These are phyloP conservation scores for Beauveria bassiana DNA, from an alignment of 2,329 filamentous ascomycete genomes.

Conservation along the genomic window DNA sequence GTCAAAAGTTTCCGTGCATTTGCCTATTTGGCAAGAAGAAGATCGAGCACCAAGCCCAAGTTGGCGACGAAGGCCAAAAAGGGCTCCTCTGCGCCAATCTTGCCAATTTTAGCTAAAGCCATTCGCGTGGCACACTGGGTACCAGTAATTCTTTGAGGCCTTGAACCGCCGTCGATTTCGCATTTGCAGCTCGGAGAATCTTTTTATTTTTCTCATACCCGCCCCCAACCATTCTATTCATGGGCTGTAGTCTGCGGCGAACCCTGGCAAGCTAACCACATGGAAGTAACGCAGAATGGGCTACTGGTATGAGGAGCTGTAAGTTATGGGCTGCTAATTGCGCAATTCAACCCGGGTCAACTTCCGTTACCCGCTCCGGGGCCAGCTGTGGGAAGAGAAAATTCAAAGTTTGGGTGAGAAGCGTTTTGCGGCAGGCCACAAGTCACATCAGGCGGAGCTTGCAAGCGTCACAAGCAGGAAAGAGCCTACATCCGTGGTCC, in stretches of 20 bases:
- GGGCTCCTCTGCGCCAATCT: not conserved
- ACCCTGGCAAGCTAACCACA: not conserved
- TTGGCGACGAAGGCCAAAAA: not conserved
- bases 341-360: not conserved
- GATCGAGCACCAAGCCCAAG: not conserved
- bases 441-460: constrained; percentile 4
- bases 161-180: not conserved
- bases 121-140: not conserved
- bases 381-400: not conserved
- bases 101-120: not conserved
- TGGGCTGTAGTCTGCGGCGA: constrained; percentile 1
- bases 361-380: not conserved
- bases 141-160: not conserved
- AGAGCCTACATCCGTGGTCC: constrained; percentile 3
- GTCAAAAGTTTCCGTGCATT: not conserved
- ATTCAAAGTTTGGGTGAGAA: not conserved
- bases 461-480: not conserved
- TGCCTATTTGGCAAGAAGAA: not conserved
- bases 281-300: too few relatives aligned
- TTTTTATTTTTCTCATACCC: not conserved
- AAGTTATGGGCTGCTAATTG: not conserved
- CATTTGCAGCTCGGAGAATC: not conserved
- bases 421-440: not conserved
- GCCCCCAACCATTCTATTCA: constrained; percentile 1
- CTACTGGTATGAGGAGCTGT: too few relatives aligned